These are phyloP conservation scores for Babesia ovis DNA, from an alignment of 169 alveolate species.

Conservation along the genomic window DNA sequence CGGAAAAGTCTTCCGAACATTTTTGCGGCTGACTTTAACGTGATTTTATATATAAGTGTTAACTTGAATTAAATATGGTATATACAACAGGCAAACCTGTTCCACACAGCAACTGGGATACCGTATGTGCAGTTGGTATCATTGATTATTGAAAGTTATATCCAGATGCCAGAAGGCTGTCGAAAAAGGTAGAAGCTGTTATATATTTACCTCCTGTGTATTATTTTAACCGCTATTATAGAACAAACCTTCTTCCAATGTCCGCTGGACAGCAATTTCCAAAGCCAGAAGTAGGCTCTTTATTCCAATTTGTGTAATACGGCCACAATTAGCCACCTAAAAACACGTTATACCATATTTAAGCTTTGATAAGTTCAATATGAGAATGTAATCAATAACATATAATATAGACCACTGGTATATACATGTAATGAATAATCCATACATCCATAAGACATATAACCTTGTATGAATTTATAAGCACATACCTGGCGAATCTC, in stretches of 20 bases:
- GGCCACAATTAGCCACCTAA: conserved; percentile 62
- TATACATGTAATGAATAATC: too few species aligned
- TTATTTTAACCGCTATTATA: background rate
- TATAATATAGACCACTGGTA: too few species aligned
- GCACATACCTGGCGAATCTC: conserved; percentile 52
- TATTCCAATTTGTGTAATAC: conserved; percentile 53
- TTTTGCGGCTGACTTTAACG: background rate
- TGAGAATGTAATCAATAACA: too few species aligned
- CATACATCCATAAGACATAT: too few species aligned
- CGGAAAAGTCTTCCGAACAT: background rate
- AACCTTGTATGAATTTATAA: too few species aligned
- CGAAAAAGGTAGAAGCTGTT: conserved; percentile 55
- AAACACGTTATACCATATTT: background rate
- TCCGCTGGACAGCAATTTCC: conserved; percentile 66
- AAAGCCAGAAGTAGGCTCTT: conserved; percentile 59
- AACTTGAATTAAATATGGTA: too few species aligned
- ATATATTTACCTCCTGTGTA: conserved; percentile 37
- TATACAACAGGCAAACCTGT: too few species aligned
- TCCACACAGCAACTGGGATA: too few species aligned
- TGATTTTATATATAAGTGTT: too few species aligned
- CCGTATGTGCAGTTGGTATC: background rate
- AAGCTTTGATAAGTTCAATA: background rate
- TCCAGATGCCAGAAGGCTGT: conserved; percentile 62
- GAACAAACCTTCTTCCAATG: conserved; percentile 35
- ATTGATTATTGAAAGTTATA: conserved; percentile 9